phyloP scores from a whole-genome alignment of 2,329 filamentous ascomycete species.

The Xylariaceae sp. region DNA sequence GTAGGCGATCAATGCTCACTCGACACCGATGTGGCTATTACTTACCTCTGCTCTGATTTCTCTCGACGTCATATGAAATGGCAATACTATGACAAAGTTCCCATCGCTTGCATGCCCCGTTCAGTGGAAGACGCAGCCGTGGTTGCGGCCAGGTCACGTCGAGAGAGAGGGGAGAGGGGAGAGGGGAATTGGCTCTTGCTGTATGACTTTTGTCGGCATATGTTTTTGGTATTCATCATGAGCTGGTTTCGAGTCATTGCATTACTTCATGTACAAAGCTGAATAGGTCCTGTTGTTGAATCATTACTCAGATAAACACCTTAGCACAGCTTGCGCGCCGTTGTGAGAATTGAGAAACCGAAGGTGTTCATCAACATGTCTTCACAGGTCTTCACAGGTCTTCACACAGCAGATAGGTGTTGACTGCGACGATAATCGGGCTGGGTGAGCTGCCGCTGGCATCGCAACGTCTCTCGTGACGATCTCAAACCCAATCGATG shows the following conservation, averaged over 20 bases:
- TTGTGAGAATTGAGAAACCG: not conserved
- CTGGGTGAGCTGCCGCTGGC: not conserved
- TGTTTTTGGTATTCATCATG: not conserved
- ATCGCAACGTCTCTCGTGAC: not conserved
- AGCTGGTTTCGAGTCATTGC: not conserved
- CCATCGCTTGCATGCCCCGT: not conserved
- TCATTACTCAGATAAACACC: not conserved
- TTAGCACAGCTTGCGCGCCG: not conserved
- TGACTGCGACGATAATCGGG: not conserved
- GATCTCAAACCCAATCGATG: conserved; percentile 5
- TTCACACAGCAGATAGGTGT: not conserved
- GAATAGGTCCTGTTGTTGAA: not conserved
- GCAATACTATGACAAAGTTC: not conserved
- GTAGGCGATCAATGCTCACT: too few relatives aligned
- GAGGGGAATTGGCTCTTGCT: not conserved
- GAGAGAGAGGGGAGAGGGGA: not conserved
- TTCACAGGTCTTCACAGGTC: not conserved
- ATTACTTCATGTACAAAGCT: not conserved
- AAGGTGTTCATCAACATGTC: not conserved
- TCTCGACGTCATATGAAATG: not conserved
- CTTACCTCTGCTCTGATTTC: too few relatives aligned
- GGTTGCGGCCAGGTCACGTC: too few relatives aligned
- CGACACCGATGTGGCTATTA: too few relatives aligned
- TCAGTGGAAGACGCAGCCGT: not conserved
- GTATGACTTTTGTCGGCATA: not conserved